Base-by-base conservation (phyloP, 805 yeast genomes). In the Saturnispora mendoncae region DNA sequence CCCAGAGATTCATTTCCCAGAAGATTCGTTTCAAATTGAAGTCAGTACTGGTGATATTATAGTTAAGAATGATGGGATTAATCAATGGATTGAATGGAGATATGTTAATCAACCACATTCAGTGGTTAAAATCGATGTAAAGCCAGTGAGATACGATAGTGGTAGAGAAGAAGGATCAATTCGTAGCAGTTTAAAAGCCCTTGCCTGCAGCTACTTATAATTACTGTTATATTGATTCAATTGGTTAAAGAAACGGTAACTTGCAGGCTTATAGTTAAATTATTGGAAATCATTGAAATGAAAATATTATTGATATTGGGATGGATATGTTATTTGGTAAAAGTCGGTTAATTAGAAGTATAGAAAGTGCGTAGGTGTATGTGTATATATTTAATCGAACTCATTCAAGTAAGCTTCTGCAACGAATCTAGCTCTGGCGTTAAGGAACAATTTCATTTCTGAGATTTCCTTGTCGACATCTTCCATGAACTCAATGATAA, bases 401-500 rank as follows among this genome's bases (percentile, higher is more conserved):
- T 92, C 94, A 33, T 88, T 83, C 52, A 90, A 71, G 62, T 87
- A 90, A 6, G 95, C 90, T 64, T 92, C 98, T 21, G 98, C 98
- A 37, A 87, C 94, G 47, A 86, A 90, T 69, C 98, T 82, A 12
- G 98, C 98, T 58, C 98, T 77, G 12, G 98, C 96, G 58, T 92
- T 92, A 60, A 92, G 74, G 62, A 90, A 92, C 61, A 92, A 72
- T 65, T 92, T 92, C 94, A 92, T 92, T 61, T 92, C 98, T 63
- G 96, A 85, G 57, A 92, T 92, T 64, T 92, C 98, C 67, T 87
- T 90, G 63, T 92, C 98, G 15, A 92, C 98, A 57, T 88, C 98
- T 63, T 92, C 97, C 97, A 92, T 88, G 62, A 92, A 92, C 66
- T 92, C 97, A 52, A 92, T 86, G 52, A 92, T 88, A 62, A 92